Evolutionary conservation across 2,329 filamentous ascomycete species (phyloP).

Genomic region (Colletotrichum tabaci): DNA sequence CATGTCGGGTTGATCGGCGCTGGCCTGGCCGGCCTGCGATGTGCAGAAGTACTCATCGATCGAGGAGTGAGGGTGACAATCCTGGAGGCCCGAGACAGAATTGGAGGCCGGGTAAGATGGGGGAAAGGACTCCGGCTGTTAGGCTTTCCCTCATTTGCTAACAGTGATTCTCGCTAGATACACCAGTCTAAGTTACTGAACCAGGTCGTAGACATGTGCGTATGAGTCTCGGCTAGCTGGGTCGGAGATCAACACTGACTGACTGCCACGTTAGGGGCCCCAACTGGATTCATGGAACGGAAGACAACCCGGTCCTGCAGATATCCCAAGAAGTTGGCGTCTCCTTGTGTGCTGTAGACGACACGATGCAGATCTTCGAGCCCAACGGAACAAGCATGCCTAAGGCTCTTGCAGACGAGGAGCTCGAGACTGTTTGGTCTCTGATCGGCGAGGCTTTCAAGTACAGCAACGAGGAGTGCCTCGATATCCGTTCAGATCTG

Average conservation of each 20-base stretch:
- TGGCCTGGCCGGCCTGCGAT: neutral
- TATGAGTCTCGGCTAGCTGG: neutral
- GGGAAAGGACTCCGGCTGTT: neutral
- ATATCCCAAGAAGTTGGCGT: constrained; percentile 56
- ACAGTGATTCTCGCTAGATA: neutral
- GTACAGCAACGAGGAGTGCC: neutral
- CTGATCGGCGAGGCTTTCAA: neutral
- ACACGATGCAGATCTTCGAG: neutral
- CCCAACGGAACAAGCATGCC: neutral
- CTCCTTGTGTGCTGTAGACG: neutral
- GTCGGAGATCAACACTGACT: neutral
- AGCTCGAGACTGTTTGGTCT: neutral
- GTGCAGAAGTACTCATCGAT: neutral
- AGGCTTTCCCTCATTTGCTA: neutral
- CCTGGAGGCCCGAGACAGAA: constrained; percentile 2
- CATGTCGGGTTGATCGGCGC: neutral
- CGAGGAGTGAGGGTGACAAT: neutral
- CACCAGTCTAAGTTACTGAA: neutral
- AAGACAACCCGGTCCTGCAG: constrained; percentile 77
- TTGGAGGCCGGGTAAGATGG: constrained; percentile 1
- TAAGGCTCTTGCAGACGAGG: neutral
- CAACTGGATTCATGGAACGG: constrained; percentile 77
- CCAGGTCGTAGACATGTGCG: neutral
- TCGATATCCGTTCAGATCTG: neutral
- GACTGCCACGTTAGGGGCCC: neutral